Evolutionary conservation across 2,329 filamentous ascomycete species (phyloP), one percentile per base, ranked within the genome.

Genomic region (Fusarium agapanthi): DNA sequence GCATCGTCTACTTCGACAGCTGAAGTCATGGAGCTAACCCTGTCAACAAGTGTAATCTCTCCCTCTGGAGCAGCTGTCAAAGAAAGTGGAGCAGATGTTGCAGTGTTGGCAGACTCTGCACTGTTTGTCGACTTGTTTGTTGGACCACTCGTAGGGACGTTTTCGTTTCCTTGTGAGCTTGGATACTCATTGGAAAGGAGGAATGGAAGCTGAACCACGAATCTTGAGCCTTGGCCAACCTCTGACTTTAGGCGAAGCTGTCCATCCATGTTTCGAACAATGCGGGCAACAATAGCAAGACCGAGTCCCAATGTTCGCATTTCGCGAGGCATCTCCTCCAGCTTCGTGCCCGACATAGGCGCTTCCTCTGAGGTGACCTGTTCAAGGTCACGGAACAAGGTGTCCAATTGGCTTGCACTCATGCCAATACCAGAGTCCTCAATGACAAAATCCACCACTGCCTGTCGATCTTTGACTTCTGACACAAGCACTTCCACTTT

Each of bases 251-350:
- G 83, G 4, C 94, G 90, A 35, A 97, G 81, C 77, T 97, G 95
- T 0, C 95, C 95, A 65, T 95, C 92, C 93, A 97, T 96, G 77
- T 95, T 97, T n/a, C 91, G 89, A 37, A 97, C 87, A 40, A 94
- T 93, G 41, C 95, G 89, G 22, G 93, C 93, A n/a, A 97, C 95
- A 18, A 97, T 87, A 1, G 95, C 95, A n/a, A 97, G 86, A 0
- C 95, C 95, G 15, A 97, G 87, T 0, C 95, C 95, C 3, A 97
- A 82, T 0, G 90, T 90, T 54, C 83, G 81, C 24, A 79, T 69
- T 26, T 83, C 73, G 44, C 67, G 69, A 20, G 79, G 62, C 58
- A 80, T 77, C 6, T 80, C 77, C 24, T 78, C 64, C 44, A 81
- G n/a, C 51, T 78, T 75, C 1, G 38, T 59, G 35, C 44, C 51